phyloP scores from a whole-genome alignment of 257 asterid species.

The Solanum arcanum region DNA sequence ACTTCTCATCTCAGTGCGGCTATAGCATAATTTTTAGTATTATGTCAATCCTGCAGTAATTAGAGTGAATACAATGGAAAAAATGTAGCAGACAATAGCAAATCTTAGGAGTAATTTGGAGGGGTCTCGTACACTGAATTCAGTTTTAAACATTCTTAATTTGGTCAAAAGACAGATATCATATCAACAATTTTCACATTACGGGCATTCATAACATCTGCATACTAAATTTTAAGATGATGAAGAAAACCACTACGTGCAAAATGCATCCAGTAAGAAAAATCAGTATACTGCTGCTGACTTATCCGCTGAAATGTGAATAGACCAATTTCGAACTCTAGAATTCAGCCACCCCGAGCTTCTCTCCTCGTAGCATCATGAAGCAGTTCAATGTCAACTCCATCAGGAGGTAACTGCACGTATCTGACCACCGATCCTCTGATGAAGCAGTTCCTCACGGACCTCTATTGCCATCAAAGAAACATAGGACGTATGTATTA shows the following conservation, averaged over 20 bases:
- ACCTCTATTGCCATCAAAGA: conserved; percentile 34
- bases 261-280: background rate
- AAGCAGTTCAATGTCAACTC: conserved; percentile 86
- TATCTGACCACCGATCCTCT: conserved; percentile 96
- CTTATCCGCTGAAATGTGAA: background rate
- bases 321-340: background rate
- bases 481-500: background rate
- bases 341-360: conserved; percentile 68
- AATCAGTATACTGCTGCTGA: background rate
- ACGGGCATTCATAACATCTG: background rate
- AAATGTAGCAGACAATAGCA: background rate
- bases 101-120: background rate
- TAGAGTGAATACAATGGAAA: background rate
- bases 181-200: background rate
- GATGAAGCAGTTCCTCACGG: conserved; percentile 95
- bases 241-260: background rate
- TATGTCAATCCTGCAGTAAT: background rate
- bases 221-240: background rate
- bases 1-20: no score
- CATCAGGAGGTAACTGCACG: conserved; percentile 95
- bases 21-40: background rate
- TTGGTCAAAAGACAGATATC: background rate
- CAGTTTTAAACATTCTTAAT: background rate
- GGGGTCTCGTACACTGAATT: background rate
- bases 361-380: conserved; percentile 98